These are phyloP conservation scores for Citrullus mucosospermus DNA, from an alignment of 306 rosid species.

Conservation along the genomic window DNA sequence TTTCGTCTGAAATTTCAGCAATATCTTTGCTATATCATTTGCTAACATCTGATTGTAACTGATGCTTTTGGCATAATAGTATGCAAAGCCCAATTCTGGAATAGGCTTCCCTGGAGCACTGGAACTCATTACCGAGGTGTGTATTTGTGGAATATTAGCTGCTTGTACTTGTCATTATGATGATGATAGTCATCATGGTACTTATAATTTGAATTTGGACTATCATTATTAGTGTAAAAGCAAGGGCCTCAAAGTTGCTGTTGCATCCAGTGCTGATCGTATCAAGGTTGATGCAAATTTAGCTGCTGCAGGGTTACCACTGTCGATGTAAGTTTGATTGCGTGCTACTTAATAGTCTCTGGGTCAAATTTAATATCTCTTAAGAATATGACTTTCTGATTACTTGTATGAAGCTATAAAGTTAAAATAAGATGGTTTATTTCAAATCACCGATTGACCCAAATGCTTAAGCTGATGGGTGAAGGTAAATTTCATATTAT, in stretches of 20 bases:
- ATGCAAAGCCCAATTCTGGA: slow-evolving; percentile 90
- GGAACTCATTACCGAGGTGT: slow-evolving; percentile 83
- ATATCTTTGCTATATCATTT: background rate
- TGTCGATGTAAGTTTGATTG: slow-evolving; percentile 51
- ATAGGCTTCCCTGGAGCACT: slow-evolving; percentile 95
- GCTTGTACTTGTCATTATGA: background rate
- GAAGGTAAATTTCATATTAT: too few relatives aligned
- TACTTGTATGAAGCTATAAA: background rate
- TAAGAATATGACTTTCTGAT: background rate
- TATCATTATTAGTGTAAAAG: slow-evolving; percentile 52
- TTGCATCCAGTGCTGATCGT: slow-evolving; percentile 97
- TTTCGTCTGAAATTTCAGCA: background rate
- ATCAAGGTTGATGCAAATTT: slow-evolving; percentile 95
- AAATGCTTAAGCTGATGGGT: too few relatives aligned
- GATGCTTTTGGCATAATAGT: slow-evolving; percentile 23
- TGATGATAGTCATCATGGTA: background rate
- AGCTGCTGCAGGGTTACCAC: slow-evolving; percentile 77
- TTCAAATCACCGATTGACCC: too few relatives aligned
- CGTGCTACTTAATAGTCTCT: background rate
- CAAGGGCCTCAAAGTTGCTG: slow-evolving; percentile 95
- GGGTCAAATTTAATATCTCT: background rate
- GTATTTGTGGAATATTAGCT: slow-evolving; percentile 7
- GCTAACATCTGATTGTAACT: background rate
- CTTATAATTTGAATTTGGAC: slow-evolving; percentile 13
- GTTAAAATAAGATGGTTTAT: background rate